These are phyloP conservation scores for Phlebiopsis flavidoalba DNA, from an alignment of 768 basidiomycete genomes.

Conservation along the genomic window DNA sequence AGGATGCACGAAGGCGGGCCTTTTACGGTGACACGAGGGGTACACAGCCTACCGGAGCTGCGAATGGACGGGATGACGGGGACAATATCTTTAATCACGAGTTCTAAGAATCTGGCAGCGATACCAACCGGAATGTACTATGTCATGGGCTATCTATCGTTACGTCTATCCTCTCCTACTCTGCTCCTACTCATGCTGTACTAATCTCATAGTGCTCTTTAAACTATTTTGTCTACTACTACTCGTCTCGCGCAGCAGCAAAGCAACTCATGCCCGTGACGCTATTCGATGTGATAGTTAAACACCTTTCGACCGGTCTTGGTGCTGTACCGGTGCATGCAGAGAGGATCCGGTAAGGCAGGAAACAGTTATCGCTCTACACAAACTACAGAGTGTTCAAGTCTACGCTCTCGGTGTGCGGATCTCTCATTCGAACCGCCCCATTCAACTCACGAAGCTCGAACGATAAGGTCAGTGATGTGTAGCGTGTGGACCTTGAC, in stretches of 20 bases:
- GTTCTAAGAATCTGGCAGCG: conserved; percentile 35
- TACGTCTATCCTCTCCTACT: neutral
- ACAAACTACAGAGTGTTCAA: no score
- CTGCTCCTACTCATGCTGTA: neutral
- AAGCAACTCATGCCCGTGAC: neutral
- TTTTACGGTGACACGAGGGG: conserved; percentile 40
- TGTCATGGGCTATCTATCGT: conserved; percentile 6
- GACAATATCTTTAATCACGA: conserved; percentile 63
- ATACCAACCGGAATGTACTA: conserved; percentile 1
- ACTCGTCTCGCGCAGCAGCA: neutral
- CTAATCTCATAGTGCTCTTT: neutral
- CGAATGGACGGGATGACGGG: conserved; percentile 25
- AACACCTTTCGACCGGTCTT: no score
- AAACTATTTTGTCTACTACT: neutral
- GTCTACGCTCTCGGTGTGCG: no score
- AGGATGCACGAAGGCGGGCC: conserved; percentile 69
- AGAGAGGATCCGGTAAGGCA: neutral
- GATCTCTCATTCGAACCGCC: neutral
- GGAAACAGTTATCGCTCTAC: no score
- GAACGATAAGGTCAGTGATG: neutral
- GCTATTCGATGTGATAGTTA: no score
- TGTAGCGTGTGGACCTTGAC: neutral
- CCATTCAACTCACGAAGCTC: neutral
- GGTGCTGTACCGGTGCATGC: no score
- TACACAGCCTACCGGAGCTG: conserved; percentile 1